Evolutionary conservation across 805 yeast species (phyloP).

Genomic region (Priceomyces carsonii): DNA sequence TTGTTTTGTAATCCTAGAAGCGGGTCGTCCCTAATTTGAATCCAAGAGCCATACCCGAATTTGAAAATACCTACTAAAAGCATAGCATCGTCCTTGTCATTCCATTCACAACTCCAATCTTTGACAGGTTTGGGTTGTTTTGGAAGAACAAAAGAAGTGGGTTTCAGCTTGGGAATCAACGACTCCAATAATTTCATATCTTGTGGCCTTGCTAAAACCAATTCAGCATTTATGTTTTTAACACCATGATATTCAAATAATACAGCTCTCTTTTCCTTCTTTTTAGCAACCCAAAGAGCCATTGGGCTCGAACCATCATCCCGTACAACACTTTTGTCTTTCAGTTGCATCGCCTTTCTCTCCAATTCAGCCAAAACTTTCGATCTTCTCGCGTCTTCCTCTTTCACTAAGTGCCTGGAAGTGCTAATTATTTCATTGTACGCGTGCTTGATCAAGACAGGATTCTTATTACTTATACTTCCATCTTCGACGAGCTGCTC

Average conservation of each 20-base stretch:
- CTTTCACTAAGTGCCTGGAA: constrained; percentile 60
- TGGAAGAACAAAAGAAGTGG: constrained; percentile 59
- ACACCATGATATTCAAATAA: constrained; percentile 87
- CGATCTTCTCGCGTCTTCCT: constrained; percentile 64
- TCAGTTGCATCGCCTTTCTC: constrained; percentile 57
- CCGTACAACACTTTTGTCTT: constrained; percentile 38
- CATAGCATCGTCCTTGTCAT: constrained; percentile 78
- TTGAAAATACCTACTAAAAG: constrained; percentile 83
- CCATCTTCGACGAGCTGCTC: constrained; percentile 90
- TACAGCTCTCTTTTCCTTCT: constrained; percentile 86
- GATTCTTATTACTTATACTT: constrained; percentile 78
- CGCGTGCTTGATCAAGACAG: constrained; percentile 72
- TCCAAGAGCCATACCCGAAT: constrained; percentile 97
- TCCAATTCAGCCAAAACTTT: constrained; percentile 60
- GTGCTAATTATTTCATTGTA: constrained; percentile 69
- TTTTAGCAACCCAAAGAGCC: constrained; percentile 59
- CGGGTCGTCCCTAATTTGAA: constrained; percentile 93
- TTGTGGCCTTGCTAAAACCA: constrained; percentile 77
- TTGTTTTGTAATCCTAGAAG: constrained; percentile 82
- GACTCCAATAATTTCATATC: constrained; percentile 71
- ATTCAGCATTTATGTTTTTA: constrained; percentile 87
- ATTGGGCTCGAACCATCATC: constrained; percentile 46
- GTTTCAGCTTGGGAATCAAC: constrained; percentile 53
- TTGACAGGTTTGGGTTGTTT: constrained; percentile 74
- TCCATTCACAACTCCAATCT: constrained; percentile 93